A percentile compares a stretch with the other conserved stretches of the same genome.
Evolutionary conservation across 2,329 filamentous ascomycete genomes (phyloP).

Genomic region (Nigrograna mackinnonii): DNA sequence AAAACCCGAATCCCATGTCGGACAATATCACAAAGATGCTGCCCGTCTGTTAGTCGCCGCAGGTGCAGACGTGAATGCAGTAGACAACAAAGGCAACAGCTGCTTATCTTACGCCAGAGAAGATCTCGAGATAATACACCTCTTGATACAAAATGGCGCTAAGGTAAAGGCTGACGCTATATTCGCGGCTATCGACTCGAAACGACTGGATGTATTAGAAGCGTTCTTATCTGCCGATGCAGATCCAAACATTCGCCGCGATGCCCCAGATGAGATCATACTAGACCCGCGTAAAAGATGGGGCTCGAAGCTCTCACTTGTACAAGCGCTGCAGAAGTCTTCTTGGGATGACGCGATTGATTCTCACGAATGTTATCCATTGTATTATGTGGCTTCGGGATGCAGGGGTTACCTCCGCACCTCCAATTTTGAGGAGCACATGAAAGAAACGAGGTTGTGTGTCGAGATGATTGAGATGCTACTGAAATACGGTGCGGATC

Average conservation of each 20-base stretch:
- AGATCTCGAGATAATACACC: slow-evolving; percentile 7
- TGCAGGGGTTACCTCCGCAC: too few relatives aligned
- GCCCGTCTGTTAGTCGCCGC: slow-evolving; percentile 6
- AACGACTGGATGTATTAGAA: slow-evolving; percentile 1
- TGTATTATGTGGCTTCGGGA: background rate
- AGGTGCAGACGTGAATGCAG: slow-evolving; percentile 13
- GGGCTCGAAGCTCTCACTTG: background rate
- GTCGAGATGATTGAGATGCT: slow-evolving; percentile 1
- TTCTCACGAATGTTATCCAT: too few relatives aligned
- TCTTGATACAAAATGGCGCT: slow-evolving; percentile 6
- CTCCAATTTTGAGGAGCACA: too few relatives aligned
- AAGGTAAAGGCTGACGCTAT: slow-evolving; percentile 6
- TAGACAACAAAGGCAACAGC: slow-evolving; percentile 4
- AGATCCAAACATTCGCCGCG: slow-evolving; percentile 8
- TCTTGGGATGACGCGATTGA: too few relatives aligned
- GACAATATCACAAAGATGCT: slow-evolving; percentile 9
- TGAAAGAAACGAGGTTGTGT: background rate
- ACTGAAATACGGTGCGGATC: slow-evolving; percentile 7
- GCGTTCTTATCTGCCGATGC: slow-evolving; percentile 5
- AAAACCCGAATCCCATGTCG: background rate
- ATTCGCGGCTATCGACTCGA: slow-evolving; percentile 4
- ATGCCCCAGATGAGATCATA: background rate
- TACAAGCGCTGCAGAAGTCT: background rate
- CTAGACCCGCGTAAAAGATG: too few relatives aligned
- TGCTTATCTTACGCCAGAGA: slow-evolving; percentile 10